Evolutionary conservation across 176 grass and related monocot genomes (phyloP).

Genomic region (Oryza glumipatula): DNA sequence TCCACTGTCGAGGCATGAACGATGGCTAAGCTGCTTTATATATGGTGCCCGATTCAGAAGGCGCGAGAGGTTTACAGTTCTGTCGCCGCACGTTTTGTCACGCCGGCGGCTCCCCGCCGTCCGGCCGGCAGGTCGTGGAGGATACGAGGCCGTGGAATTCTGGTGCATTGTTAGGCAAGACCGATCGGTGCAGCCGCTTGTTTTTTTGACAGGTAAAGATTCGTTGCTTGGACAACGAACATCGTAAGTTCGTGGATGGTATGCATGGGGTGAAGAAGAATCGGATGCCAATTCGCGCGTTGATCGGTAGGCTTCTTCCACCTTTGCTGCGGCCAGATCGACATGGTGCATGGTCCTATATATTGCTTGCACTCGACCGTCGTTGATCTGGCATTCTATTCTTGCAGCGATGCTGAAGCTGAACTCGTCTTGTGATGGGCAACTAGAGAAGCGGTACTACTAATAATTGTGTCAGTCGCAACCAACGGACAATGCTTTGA

Average conservation of each 20-base stretch:
- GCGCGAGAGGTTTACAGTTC: slow-evolving; percentile 30
- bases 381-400: neutral
- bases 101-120: neutral
- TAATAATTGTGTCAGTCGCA: neutral
- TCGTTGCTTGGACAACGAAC: slow-evolving; percentile 35
- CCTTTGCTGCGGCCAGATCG: slow-evolving; percentile 5
- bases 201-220: slow-evolving; percentile 29
- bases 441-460: neutral
- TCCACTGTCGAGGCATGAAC: neutral
- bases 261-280: slow-evolving; percentile 8
- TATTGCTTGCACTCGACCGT: neutral
- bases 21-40: neutral
- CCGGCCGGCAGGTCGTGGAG: neutral
- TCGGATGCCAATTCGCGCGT: slow-evolving; percentile 39
- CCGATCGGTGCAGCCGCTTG: neutral
- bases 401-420: neutral
- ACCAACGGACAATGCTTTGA: neutral
- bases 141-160: slow-evolving; percentile 33
- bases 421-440: neutral
- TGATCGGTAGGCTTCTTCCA: neutral
- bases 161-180: slow-evolving; percentile 33
- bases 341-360: neutral
- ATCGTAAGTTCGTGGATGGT: neutral
- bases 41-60: slow-evolving; percentile 7
- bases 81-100: slow-evolving; percentile 43